Percentiles rank a stretch among this genome's conserved stretches.
Evolutionary conservation across 805 yeast genomes (phyloP).

Genomic region (Monosporozyma solicola): DNA sequence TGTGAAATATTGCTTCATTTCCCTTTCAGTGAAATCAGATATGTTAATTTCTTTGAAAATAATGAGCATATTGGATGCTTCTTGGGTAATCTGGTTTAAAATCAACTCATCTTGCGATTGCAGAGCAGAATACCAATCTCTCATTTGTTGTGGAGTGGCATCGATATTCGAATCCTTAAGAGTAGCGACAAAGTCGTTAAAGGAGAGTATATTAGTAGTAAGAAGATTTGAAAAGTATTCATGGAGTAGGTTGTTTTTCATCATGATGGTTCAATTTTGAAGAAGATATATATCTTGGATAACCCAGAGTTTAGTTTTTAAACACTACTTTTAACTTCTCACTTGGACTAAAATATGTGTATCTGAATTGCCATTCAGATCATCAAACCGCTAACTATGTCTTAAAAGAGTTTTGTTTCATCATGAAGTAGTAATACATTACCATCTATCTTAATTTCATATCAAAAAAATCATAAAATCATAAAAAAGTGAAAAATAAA

Average conservation of each 20-base stretch:
- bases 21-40: slow-evolving; percentile 7
- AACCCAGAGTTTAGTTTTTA: no score
- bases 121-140: not conserved
- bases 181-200: not conserved
- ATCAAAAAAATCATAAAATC: no score
- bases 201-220: not conserved
- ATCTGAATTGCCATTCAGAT: no score
- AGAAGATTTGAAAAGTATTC: not conserved
- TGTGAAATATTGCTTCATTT: slow-evolving; percentile 10
- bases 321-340: no score
- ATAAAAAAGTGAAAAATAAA: no score
- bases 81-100: slow-evolving; percentile 55
- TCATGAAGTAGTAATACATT: no score
- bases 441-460: no score
- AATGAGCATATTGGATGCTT: slow-evolving; percentile 45
- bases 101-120: slow-evolving; percentile 35
- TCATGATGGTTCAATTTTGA: not conserved
- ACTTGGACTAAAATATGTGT: no score
- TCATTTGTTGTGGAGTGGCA: not conserved
- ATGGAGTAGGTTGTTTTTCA: not conserved
- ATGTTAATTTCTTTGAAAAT: slow-evolving; percentile 12
- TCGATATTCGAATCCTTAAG: not conserved
- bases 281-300: no score
- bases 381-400: no score
- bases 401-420: no score